Evolutionary conservation across 2,329 filamentous ascomycete genomes (phyloP), one percentile per base, ranked within the genome.

Genomic region (Colletotrichum australisinense): DNA sequence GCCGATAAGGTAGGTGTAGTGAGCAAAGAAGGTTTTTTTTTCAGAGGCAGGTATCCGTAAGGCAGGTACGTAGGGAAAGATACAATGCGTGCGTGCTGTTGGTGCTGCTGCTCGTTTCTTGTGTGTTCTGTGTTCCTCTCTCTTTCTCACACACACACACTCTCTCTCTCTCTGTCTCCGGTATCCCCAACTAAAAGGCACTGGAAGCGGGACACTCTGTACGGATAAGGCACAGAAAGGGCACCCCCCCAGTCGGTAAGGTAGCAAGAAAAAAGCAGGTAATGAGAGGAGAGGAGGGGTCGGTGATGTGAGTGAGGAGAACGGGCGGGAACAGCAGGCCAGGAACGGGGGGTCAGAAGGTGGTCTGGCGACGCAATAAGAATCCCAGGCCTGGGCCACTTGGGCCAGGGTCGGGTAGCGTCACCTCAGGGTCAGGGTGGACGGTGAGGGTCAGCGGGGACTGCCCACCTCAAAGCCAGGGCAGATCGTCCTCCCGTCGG

Each of bases 241-340:
- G 38, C 38, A 42, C 14, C 38, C n/a, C n/a, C 26, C 12, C 46
- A 7, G 60, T 30, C 26, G 42, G 42, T 63, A 63, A 49, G 60
- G 60, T 32, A 52, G n/a, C 58, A 14, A 49, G 38, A 19, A 53
- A 63, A 53, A 63, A 63, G 58, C 68, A 71, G 30, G 55, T 62
- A 68, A 65, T 24, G 6, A 65, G 63, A 64, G 42, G 52, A 56
- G 53, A 57, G 49, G 69, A 72, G 64, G 69, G 69, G 62, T 53
- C 53, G 53, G 62, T 53, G 67, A 65, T 58, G 67, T 16, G 38
- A 9, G 60, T 42, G 56, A 60, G 35, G 55, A 67, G 64, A 60
- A 32, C 55, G 32, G n/a, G 35, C 49, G 24, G 55, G 19, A 58
- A 28, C 55, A 53, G 49, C 14, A 28, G 38, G 46, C 46, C 26